These are phyloP conservation scores for Rhodotorula sp. DNA, from an alignment of 1,284 basidiomycete genomes.

Conservation along the genomic window DNA sequence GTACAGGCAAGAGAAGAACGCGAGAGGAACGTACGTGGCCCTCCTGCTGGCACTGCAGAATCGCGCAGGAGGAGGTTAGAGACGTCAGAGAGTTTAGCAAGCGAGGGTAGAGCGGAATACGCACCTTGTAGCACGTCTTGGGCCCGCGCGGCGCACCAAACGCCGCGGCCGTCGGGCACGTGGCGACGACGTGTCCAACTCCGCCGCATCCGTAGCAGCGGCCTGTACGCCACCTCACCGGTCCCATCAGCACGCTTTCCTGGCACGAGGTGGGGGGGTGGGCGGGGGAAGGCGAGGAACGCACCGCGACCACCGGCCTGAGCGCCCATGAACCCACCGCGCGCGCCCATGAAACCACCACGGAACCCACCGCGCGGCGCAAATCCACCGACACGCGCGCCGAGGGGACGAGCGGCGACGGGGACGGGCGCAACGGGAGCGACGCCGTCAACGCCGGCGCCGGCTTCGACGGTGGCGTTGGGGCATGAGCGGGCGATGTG, in stretches of 20 bases:
- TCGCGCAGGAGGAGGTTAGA: no score
- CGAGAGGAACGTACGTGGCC: slow-evolving; percentile 56
- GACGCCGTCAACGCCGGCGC: slow-evolving; percentile 9
- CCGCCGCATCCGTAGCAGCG: slow-evolving; percentile 70
- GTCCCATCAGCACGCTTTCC: no score
- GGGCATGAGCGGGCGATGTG: slow-evolving; percentile 71
- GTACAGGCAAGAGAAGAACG: no score
- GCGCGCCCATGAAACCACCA: slow-evolving; percentile 29
- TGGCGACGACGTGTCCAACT: slow-evolving; percentile 43
- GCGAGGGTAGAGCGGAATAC: not conserved
- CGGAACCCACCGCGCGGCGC: slow-evolving; percentile 33
- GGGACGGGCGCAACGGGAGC: slow-evolving; percentile 7
- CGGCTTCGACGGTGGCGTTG: slow-evolving; percentile 4
- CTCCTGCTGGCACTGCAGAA: slow-evolving; percentile 63
- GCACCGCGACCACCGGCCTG: not conserved
- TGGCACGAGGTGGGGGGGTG: no score
- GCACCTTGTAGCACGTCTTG: slow-evolving; percentile 66
- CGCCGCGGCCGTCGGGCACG: slow-evolving; percentile 65
- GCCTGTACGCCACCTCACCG: no score
- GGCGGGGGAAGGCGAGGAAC: not conserved
- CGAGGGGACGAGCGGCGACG: slow-evolving; percentile 13
- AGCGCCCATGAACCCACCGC: slow-evolving; percentile 45
- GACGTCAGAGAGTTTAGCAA: not conserved
- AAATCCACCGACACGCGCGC: slow-evolving; percentile 29
- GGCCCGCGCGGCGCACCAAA: slow-evolving; percentile 59